Percentiles rank a stretch among this genome's conserved stretches.
Evolutionary conservation across 2,329 filamentous ascomycete species (phyloP).

Genomic region (Exophiala oligosperma): DNA sequence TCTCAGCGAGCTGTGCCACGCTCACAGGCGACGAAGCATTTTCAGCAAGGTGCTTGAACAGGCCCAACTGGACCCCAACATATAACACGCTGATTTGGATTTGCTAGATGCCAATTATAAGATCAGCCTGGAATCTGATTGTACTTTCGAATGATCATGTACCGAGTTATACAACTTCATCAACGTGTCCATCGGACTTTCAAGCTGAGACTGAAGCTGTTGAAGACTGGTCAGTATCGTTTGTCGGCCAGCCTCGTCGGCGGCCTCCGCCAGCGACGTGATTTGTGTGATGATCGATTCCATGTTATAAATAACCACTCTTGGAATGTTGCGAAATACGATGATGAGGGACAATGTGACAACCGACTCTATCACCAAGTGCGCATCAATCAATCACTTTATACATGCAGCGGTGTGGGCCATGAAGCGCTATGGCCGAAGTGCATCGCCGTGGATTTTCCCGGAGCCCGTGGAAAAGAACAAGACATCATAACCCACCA

Average conservation of each 20-base stretch:
- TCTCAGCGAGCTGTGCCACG: constrained; percentile 17
- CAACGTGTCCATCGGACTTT: constrained; percentile 20
- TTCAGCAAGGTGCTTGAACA: constrained; percentile 20
- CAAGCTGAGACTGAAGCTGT: constrained; percentile 26
- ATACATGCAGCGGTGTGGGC: too few relatives aligned
- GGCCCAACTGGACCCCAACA: constrained; percentile 25
- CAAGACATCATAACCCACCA: too few relatives aligned
- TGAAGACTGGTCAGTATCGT: constrained; percentile 25
- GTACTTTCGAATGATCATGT: too few relatives aligned
- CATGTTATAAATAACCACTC: background rate
- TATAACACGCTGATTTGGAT: constrained; percentile 22
- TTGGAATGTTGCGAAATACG: too few relatives aligned
- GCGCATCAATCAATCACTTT: too few relatives aligned
- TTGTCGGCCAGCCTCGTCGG: constrained; percentile 27
- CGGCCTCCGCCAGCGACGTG: constrained; percentile 18
- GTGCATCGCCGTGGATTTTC: too few relatives aligned
- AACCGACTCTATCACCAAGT: too few relatives aligned
- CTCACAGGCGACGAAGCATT: constrained; percentile 12
- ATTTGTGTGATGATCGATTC: constrained; percentile 21
- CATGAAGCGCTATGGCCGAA: too few relatives aligned
- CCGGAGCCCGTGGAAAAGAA: too few relatives aligned
- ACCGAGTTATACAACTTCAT: constrained; percentile 24
- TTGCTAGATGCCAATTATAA: constrained; percentile 13
- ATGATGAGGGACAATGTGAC: too few relatives aligned
- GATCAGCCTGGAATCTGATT: background rate